Conservation (phyloP, 805 yeast genomes). For the Myxozyma nipponensis region DNA sequence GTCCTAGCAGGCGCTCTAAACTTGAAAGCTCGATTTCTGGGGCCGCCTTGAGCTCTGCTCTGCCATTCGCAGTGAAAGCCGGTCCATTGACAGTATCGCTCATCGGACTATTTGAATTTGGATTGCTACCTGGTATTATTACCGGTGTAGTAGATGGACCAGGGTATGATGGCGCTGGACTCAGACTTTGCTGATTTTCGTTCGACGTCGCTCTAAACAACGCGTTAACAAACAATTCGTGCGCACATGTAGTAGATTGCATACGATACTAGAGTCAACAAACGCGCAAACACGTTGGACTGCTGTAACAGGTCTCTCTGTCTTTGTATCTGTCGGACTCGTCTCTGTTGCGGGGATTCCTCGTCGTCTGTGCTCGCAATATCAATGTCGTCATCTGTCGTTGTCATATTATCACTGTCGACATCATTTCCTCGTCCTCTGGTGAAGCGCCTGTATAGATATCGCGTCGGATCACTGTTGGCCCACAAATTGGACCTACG, state of each 20-base stretch:
- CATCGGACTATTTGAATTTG: no score
- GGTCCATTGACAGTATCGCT: no score
- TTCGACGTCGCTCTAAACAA: background rate
- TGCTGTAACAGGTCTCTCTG: background rate
- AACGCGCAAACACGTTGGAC: background rate
- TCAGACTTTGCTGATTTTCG: background rate
- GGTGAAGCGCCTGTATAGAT: background rate
- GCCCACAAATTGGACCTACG: no score
- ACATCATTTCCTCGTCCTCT: background rate
- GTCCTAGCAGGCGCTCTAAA: background rate
- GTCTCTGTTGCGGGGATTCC: background rate
- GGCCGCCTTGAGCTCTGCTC: no score
- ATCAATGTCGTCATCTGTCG: background rate
- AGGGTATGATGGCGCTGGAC: no score
- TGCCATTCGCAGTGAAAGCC: no score
- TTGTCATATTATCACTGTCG: background rate
- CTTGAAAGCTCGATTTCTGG: background rate
- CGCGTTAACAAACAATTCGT: background rate
- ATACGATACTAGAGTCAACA: background rate
- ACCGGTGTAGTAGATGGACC: no score
- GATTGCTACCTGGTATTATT: no score
- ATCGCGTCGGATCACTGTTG: background rate
- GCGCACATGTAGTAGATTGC: background rate
- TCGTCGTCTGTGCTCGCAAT: slow-evolving; percentile 2
- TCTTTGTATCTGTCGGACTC: background rate